Evolutionary conservation across 2,329 filamentous ascomycete genomes (phyloP), one percentile per base, ranked within the genome.

Genomic region (Sporothrix euskadiensis): DNA sequence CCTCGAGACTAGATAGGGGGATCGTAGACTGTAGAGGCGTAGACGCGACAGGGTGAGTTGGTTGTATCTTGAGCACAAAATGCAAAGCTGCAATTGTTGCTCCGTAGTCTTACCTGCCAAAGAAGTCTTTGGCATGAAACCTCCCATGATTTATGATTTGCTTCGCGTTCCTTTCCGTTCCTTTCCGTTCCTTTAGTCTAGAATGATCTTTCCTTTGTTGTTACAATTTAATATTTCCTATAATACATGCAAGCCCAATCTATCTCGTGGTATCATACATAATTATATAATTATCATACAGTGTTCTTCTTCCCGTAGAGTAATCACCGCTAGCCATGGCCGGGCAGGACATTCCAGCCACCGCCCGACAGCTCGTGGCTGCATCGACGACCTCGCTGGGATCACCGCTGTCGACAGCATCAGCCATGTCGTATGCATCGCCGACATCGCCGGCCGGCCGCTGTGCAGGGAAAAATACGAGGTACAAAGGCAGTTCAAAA

Each of bases 211-310:
- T 9, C 12, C 9, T 59, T 59, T 35, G 30, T n/a, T n/a, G 30
- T 19, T n/a, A 19, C 26, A 35, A 35, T 59, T 19, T 19, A 35
- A 59, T 35, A 14, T 10, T 35, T 35, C 30, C 30, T 32, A 57
- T 57, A 32, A 35, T 59, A 59, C 56, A 35, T 35, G 56, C 10
- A 59, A 30, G 32, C n/a, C n/a, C 10, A 61, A 39, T 39, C 30
- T 61, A n/a, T 41, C 8, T 63, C 59, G 32, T 63, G 35, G n/a
- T 41, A 63, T 63, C 59, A 63, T 26, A 63, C 35, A 63, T 3
- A 41, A 26, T 8, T 4, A 22, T 26, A 63, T 3, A 41, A 41
- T 8, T 4, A 22, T 26, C 35, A 9, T 44, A 63, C n/a, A 41
- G 1, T n/a, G 1, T 5, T 14, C 35, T n/a, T 22, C 0, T 2